Base-by-base conservation (phyloP, 495 filamentous ascomycete species). In the Penicillium salamii region DNA sequence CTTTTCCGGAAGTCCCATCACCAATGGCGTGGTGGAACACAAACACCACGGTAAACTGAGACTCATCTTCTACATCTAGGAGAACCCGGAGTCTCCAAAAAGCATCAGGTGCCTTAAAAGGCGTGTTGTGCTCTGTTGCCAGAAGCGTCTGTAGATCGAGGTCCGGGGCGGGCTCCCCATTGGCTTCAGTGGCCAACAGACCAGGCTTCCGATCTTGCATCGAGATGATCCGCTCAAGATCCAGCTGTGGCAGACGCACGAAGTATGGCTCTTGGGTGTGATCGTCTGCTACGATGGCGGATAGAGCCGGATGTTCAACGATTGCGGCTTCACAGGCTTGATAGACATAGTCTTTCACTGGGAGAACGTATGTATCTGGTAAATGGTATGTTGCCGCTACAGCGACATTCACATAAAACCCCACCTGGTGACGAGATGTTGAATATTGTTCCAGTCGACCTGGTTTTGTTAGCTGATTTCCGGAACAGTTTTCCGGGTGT, bases 321-420 rank as follows among this genome's bases (percentile, higher is more conserved):
- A 77, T 76, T 20, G 75, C 49, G 1, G 53, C 46, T 26, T 61
- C 62, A 7, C 72, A 64, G 3, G 71, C 71, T 31, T 52, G 55
- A 52, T 69, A 74, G 6, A 78, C 50, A 18, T 64, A 62, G 12
- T 65, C 49, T 45, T 68, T 57, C 12, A 70, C 38, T 4, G 71
- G 54, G 7, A 69, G 53, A 1, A 49, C 51, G 40, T 49, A 70
- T 1, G 58, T 23, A 0, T 55, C 37, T 5, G 71, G 65, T 1
- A 71, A 52, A 3, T 39, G 52, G 50, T 78, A 79, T 9, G 53
- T 62, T 8, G 70, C 71, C 21, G 72, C 53, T 5, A 70, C 42
- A 1, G 50, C 66, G 20, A 75, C 69, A 42, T 77, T 78, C 42
- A 62, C 48, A 49, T 78, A 79, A 39, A 75, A 73, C n/a, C 59